Evolutionary conservation across 805 yeast genomes (phyloP).

Genomic region (Ascoidea asiatica): DNA sequence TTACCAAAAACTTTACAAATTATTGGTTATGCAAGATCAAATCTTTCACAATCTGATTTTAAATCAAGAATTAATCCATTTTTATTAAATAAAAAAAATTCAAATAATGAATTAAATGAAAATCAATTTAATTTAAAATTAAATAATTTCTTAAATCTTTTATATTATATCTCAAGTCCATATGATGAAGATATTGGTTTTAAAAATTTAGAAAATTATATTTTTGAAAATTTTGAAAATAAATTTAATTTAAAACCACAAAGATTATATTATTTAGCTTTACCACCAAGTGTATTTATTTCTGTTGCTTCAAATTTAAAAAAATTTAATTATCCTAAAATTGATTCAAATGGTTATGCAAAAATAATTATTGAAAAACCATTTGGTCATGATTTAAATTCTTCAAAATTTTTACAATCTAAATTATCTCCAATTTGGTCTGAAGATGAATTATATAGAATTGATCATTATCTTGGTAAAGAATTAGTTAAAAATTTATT

Average conservation of each 20-base stretch:
- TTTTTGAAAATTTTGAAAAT: slow-evolving; percentile 45
- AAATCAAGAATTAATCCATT: slow-evolving; percentile 49
- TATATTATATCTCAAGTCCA: slow-evolving; percentile 61
- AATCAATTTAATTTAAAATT: slow-evolving; percentile 24
- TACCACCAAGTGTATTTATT: slow-evolving; percentile 88
- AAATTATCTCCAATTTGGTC: slow-evolving; percentile 74
- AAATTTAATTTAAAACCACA: slow-evolving; percentile 39
- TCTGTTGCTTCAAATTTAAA: slow-evolving; percentile 65
- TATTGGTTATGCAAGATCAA: slow-evolving; percentile 86
- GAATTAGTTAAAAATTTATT: slow-evolving; percentile 94
- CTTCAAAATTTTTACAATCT: slow-evolving; percentile 65
- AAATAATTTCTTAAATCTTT: slow-evolving; percentile 51
- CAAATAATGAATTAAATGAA: slow-evolving; percentile 27
- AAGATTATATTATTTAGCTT: slow-evolving; percentile 81
- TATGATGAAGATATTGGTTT: slow-evolving; percentile 78
- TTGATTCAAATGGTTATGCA: slow-evolving; percentile 39
- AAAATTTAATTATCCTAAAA: slow-evolving; percentile 45
- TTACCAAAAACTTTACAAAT: slow-evolving; percentile 59
- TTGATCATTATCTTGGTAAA: slow-evolving; percentile 95
- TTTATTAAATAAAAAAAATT: slow-evolving; percentile 33
- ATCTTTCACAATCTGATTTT: slow-evolving; percentile 53
- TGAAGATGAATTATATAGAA: slow-evolving; percentile 88
- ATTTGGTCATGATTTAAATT: slow-evolving; percentile 81
- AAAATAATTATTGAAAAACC: slow-evolving; percentile 94
- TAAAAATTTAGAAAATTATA: slow-evolving; percentile 34